Base-by-base conservation (phyloP, 345 rosid genomes). In the Diplotaxis tenuifolia region DNA sequence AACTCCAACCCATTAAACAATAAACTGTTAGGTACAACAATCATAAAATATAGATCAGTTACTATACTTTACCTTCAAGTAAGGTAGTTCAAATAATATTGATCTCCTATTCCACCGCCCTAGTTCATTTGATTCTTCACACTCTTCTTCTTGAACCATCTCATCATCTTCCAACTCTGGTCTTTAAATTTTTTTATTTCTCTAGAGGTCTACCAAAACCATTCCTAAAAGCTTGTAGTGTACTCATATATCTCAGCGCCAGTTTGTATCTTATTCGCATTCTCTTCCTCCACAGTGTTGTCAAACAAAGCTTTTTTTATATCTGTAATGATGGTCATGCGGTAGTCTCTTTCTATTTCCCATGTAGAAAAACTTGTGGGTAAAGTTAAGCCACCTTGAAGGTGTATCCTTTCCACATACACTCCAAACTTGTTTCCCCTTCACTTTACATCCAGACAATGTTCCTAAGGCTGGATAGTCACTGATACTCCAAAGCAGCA, bases 61-160 rank as follows among this genome's bases (percentile, higher is more conserved):
- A 25, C 4, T 12, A 0, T 56, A 11, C 18, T 36, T n/a, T n/a
- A n/a, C n/a, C n/a, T n/a, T n/a, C n/a, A n/a, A n/a, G n/a, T n/a
- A n/a, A n/a, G n/a, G n/a, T 31, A 59, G 45, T 31, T 59, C 64
- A 59, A 29, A 31, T n/a, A 59, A 59, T 59, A 59, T 59, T 16
- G 23, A 59, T 59, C 14, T 59, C 64, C 16, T 59, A 7, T 59
- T 59, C 42, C 40, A 59, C 42, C 40, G n/a, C n/a, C n/a, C n/a
- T n/a, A n/a, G n/a, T n/a, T n/a, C n/a, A n/a, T n/a, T n/a, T n/a
- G n/a, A n/a, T n/a, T n/a, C n/a, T n/a, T n/a, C n/a, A n/a, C n/a
- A n/a, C n/a, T n/a, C n/a, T n/a, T n/a, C n/a, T n/a, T n/a, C n/a
- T n/a, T n/a, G n/a, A n/a, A n/a, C n/a, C n/a, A n/a, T n/a, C n/a